A percentile compares a stretch with the other conserved stretches of the same genome.
Evolutionary conservation across 495 filamentous ascomycete species (phyloP).

Genomic region (Pyronema domesticum): DNA sequence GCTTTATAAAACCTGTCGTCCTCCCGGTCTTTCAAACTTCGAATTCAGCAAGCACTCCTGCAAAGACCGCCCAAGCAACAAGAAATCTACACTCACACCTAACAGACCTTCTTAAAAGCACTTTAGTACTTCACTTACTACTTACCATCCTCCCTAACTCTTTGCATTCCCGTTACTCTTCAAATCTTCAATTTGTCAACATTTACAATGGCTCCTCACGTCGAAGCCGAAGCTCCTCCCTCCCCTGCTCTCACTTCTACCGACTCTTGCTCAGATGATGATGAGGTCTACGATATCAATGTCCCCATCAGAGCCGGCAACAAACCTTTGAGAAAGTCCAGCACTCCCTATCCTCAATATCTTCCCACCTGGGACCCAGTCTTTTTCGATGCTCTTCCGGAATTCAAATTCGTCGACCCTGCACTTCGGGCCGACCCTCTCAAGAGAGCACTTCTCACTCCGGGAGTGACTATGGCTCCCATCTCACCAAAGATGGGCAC

Average conservation of each 20-base stretch:
- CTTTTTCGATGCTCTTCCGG: conserved; percentile 22
- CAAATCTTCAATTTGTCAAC: too few relatives aligned
- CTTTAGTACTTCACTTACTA: background rate
- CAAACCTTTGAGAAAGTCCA: background rate
- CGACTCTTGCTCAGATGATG: conserved; percentile 25
- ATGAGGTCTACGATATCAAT: conserved; percentile 41
- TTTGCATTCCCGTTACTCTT: background rate
- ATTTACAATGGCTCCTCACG: conserved; percentile 21
- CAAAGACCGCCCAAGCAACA: background rate
- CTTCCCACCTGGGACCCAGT: conserved; percentile 49
- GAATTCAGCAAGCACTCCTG: too few relatives aligned
- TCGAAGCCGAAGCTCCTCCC: background rate
- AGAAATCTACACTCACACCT: background rate
- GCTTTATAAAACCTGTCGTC: too few relatives aligned
- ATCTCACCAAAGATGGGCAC: conserved; percentile 53
- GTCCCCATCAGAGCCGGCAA: conserved; percentile 32
- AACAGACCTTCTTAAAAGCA: background rate
- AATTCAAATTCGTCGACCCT: conserved; percentile 27
- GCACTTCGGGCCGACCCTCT: conserved; percentile 26
- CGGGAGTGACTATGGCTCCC: conserved; percentile 15
- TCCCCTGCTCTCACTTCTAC: conserved; percentile 1
- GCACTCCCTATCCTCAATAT: conserved; percentile 48
- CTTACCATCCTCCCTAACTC: background rate
- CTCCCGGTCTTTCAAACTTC: too few relatives aligned
- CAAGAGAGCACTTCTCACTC: conserved; percentile 24